phyloP scores from a whole-genome alignment of 805 yeast species.

The Candida insectorum region DNA sequence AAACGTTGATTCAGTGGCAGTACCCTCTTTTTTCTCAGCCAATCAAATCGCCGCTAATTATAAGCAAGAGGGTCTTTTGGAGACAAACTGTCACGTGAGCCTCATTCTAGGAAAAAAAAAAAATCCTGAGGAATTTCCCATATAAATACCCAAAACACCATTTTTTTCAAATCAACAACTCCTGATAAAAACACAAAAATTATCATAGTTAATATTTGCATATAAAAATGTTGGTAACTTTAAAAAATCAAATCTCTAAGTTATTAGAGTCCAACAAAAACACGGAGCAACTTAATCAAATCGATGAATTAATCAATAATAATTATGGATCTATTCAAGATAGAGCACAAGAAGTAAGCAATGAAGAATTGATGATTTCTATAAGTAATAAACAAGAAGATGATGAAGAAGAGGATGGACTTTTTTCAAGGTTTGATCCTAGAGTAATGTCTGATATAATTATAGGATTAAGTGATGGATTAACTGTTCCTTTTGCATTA shows the following conservation, averaged over 20 bases:
- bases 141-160: too few relatives aligned
- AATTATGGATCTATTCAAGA: slow-evolving; percentile 39
- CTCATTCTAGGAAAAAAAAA: too few relatives aligned
- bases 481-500: slow-evolving; percentile 97
- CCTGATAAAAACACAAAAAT: too few relatives aligned
- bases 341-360: slow-evolving; percentile 31
- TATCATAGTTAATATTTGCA: too few relatives aligned
- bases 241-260: slow-evolving; percentile 32
- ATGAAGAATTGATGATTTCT: slow-evolving; percentile 31
- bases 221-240: slow-evolving; percentile 32
- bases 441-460: slow-evolving; percentile 91
- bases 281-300: slow-evolving; percentile 29
- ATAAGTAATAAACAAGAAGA: slow-evolving; percentile 18
- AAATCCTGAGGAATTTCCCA: too few relatives aligned
- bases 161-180: too few relatives aligned
- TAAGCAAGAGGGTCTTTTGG: slow-evolving; percentile 8
- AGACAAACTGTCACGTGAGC: too few relatives aligned
- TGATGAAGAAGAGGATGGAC: slow-evolving; percentile 26
- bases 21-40: too few relatives aligned
- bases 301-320: slow-evolving; percentile 24
- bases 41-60: slow-evolving; percentile 4
- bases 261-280: slow-evolving; percentile 25
- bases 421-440: slow-evolving; percentile 69
- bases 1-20: too few relatives aligned
- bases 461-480: slow-evolving; percentile 92